Evolutionary conservation across 768 basidiomycete species (phyloP).

Genomic region (Hericium rajendrae): DNA sequence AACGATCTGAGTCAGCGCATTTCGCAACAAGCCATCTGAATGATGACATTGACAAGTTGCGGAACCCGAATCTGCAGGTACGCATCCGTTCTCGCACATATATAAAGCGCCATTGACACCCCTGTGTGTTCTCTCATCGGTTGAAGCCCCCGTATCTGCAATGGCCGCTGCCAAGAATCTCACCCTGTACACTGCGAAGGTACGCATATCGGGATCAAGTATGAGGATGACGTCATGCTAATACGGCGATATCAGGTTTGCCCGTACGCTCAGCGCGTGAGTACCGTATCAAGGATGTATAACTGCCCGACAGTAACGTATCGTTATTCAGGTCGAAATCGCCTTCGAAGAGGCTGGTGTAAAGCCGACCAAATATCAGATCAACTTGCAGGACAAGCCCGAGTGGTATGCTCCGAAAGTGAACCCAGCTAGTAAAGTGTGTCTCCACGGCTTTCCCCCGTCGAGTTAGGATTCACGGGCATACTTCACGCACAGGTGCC

Average conservation of each 20-base stretch:
- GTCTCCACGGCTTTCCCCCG: neutral
- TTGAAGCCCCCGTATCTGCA: too few species aligned
- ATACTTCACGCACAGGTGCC: constrained; percentile 31
- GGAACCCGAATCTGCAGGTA: too few species aligned
- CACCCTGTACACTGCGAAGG: constrained; percentile 30
- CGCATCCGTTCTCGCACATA: too few species aligned
- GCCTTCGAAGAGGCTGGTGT: constrained; percentile 46
- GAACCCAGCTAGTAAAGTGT: constrained; percentile 53
- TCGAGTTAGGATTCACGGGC: too few species aligned
- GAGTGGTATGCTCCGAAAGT: constrained; percentile 54
- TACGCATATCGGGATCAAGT: neutral
- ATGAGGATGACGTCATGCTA: too few species aligned
- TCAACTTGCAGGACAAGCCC: constrained; percentile 56
- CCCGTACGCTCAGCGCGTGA: constrained; percentile 45
- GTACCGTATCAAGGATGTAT: neutral
- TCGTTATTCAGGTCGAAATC: constrained; percentile 35
- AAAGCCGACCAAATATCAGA: constrained; percentile 37
- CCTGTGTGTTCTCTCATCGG: too few species aligned
- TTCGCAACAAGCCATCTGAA: too few species aligned
- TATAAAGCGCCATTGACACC: too few species aligned
- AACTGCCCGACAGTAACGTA: too few species aligned
- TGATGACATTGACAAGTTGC: too few species aligned
- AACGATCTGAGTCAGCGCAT: too few species aligned
- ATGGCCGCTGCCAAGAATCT: constrained; percentile 5
- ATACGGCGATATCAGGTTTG: constrained; percentile 27